Evolutionary conservation across 1,284 basidiomycete species (phyloP), one percentile per base, ranked within the genome.

Genomic region (Heterobasidion parviporum): DNA sequence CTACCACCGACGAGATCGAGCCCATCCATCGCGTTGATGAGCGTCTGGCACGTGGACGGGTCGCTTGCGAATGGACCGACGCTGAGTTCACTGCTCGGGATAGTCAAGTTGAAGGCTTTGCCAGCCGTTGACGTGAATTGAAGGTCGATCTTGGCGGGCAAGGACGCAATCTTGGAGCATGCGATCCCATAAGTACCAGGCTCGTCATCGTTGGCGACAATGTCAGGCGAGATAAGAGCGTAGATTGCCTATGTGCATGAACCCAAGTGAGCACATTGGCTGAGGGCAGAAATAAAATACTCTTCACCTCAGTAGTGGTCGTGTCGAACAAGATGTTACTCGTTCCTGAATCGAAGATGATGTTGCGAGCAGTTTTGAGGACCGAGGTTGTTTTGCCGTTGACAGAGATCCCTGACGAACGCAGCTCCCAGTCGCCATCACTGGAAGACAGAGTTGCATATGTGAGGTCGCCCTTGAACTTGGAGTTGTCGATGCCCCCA

Each of bases 331-430:
- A 63, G 41, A 81, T 63, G 61, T 80, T 82, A 59, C 76, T 79
- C 12, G 79, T 82, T 45, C 81, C 80, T 55, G 75, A 77, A 64
- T 82, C 80, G 60, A 82, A 82, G 55, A 81, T 79, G 63, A 82
- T 70, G 41, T 60, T 8, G 14, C 41, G 41, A 14, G 62, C 59
- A 20, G 65, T 63, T 47, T 70, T 71, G 45, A 82, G 68, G 8
- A 72, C 58, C 9, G 70, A 66, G 8, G 68, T 78, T 2, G 79
- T 78, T 63, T 75, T 69, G 34, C 80, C 79, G 60, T 82, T 82
- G 50, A 82, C 77, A 35, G 67, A 73, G 53, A 82, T 70, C 32
- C 67, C 63, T n/a, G 74, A 67, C 9, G 79, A 82, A 18, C 58
- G 59, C n/a, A 81, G 69, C 58, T 68, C 63, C 80, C 80, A 83